Base-by-base conservation (phyloP, 2,329 filamentous ascomycete genomes). In the Myriosclerotinia curreyana region DNA sequence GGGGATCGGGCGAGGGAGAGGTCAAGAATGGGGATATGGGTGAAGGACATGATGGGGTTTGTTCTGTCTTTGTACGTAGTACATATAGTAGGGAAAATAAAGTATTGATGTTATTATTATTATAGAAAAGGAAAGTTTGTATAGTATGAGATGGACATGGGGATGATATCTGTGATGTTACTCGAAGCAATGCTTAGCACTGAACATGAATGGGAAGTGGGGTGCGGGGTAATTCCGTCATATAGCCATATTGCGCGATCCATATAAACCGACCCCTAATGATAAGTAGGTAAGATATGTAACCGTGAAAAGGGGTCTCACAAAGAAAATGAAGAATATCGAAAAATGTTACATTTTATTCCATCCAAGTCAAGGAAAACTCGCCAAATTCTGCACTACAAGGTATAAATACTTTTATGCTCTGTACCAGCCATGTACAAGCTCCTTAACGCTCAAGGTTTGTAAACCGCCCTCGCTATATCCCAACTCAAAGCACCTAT, bases 11-110 rank as follows among this genome's bases (percentile, higher is more conserved):
- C 88, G 28, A 83, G 79, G 17, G 88, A 84, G 66, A 96, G 82
- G 74, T 94, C 90, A 44, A 96, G 82, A 60, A 95, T 84, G 1
- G 92, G 92, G 65, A 96, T 86, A 2, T 84, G 82, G 2, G 84
- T 87, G 78, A 96, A 96, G 28, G 73, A 74, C 72, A 75, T 75
- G 44, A 55, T 73, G 55, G 17, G 31, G 40, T 14, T 22, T n/a
- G 15, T 22, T n/a, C n/a, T n/a, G 9, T 59, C 8, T 40, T 44
- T 54, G 42, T 20, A 48, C 6, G n/a, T n/a, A n/a, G n/a, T n/a
- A n/a, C n/a, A n/a, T n/a, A n/a, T n/a, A 28, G 7, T 25, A 22
- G 3, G 22, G 11, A 34, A 28, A 44, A 36, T 46, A 38, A 20
- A 25, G 52, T 20, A 28, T 17, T 31, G 53, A 48, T 38, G 42